Base-by-base conservation (phyloP, 2,329 filamentous ascomycete species). In the Volutella citrinella region DNA sequence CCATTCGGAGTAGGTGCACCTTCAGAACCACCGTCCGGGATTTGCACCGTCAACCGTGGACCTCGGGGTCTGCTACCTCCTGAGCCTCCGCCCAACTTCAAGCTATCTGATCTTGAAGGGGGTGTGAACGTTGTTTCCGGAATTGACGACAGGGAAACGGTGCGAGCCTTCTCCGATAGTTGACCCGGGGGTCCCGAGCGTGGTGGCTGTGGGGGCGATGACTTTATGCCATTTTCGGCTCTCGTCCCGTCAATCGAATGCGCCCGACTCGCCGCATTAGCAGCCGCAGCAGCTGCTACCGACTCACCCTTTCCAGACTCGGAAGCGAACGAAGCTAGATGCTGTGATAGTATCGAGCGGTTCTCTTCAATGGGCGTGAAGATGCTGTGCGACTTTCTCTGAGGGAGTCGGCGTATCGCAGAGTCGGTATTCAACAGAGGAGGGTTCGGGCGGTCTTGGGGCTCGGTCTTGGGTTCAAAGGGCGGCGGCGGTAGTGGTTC, bases 301-400 rank as follows among this genome's bases (percentile, higher is more conserved):
- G 49, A 40, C 44, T 75, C 60, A 43, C 60, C 53, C 55, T 71
- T 59, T 24, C 43, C 22, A 21, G 52, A 61, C 30, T 80, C 78
- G 4, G 76, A 70, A 9, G 78, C 72, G 46, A 85, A 83, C 3
- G 76, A 77, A 12, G 79, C 81, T 43, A 86, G 82, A 58, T 95
- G 89, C 46, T 91, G 87, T 10, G 87, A 88, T 26, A 96, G 66
- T 38, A 96, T 83, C 2, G 90, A 96, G 30, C 87, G 78, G 51
- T 85, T 89, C 57, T 95, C 90, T 52, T 97, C 93, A 43, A 98
- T 95, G 1, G 93, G 93, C 0, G 93, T 98, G 57, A 97, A 97
- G 40, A 98, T 97, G 60, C 90, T 96, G 57, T 90, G 84, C 15
- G 84, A 83, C 59, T 90, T 90, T 20, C 86, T 82, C 52, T 83